Base-by-base conservation (phyloP, 2,329 filamentous ascomycete species). In the Fusarium staphyleae region DNA sequence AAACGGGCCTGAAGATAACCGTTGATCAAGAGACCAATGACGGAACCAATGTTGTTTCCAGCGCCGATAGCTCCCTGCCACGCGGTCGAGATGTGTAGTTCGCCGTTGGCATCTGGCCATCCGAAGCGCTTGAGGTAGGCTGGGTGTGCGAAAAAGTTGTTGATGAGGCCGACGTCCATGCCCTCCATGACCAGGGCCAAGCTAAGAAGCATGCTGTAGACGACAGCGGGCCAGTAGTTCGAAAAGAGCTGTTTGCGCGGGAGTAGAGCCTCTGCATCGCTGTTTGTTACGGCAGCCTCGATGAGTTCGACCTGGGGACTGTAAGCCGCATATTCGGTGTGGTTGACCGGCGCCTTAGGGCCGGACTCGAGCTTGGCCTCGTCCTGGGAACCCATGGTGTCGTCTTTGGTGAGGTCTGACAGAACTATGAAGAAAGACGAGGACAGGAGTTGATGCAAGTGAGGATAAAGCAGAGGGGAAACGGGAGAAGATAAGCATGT, bases 61-160 rank as follows among this genome's bases (percentile, higher is more conserved):
- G 80, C 81, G 33, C 72, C 74, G 6, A 84, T 69, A 4, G 74
- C 79, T 3, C 77, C 73, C 66, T 83, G 81, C 74, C 77, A 84
- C 4, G 72, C 66, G 0, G 76, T 71, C 3, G 74, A 70, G 19
- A 82, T 70, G 40, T 78, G 70, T 46, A 75, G 75, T 2, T 66
- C 53, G n/a, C 72, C 74, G 1, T 75, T 53, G 5, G 57, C 48
- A 14, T 68, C 56, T 2, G 64, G 63, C 48, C 69, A 67, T 3
- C 76, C 75, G 30, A 76, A 79, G 3, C 53, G 32, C 55, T 62
- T 11, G 77, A 81, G 83, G 4, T 75, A 69, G 0, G 78, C 76
- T 1, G 77, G 72, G 62, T 75, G 76, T 2, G 70, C 75, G 48
- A 73, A 78, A 55, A 79, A 74, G 30, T 73, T 75, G 49, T 70